Conservation (phyloP, 176 grass and related monocot genomes). For the Eremochloa ophiuroides region DNA sequence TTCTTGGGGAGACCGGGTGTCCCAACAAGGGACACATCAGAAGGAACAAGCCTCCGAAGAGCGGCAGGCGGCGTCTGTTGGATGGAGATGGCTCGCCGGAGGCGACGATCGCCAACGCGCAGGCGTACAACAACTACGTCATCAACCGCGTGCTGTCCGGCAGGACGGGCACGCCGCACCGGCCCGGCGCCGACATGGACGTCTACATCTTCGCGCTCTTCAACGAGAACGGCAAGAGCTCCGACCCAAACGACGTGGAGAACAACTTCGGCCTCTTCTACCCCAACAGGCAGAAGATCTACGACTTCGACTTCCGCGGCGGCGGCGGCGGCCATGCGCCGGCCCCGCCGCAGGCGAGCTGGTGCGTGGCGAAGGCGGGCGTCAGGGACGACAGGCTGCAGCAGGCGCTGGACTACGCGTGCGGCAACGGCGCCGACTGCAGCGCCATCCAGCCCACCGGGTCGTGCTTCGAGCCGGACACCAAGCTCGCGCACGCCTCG, state of each 20-base stretch:
- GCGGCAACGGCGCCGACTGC: background rate
- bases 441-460: slow-evolving; percentile 15
- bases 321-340: too few species aligned
- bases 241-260: slow-evolving; percentile 25
- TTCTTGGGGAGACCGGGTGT: too few species aligned
- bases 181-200: slow-evolving; percentile 26
- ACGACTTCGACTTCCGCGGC: slow-evolving; percentile 49
- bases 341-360: too few species aligned
- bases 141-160: slow-evolving; percentile 44
- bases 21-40: too few species aligned
- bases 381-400: slow-evolving; percentile 5
- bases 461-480: slow-evolving; percentile 42
- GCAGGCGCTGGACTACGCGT: slow-evolving; percentile 11
- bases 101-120: too few species aligned
- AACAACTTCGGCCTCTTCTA: slow-evolving; percentile 67
- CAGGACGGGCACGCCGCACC: slow-evolving; percentile 22
- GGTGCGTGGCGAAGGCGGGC: slow-evolving; percentile 35
- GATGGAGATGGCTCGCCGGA: too few species aligned
- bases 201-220: slow-evolving; percentile 71
- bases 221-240: slow-evolving; percentile 57
- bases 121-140: background rate
- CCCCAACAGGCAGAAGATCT: slow-evolving; percentile 46
- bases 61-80: too few species aligned
- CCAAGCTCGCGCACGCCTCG: slow-evolving; percentile 32
- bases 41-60: too few species aligned